phyloP scores from a whole-genome alignment of 129 eudicot genomes.

The Scalesia atractyloides region DNA sequence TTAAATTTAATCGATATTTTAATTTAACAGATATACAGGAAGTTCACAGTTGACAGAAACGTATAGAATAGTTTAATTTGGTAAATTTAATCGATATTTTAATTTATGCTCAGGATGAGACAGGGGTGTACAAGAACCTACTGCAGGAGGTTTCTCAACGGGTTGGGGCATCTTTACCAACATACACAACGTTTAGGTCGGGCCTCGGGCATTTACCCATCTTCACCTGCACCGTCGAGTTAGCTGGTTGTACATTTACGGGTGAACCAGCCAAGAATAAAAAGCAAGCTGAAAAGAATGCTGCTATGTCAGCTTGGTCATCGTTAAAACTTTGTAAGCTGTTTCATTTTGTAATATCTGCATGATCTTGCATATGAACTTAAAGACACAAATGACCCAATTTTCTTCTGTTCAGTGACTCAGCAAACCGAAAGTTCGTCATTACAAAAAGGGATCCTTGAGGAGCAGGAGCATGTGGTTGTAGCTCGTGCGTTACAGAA shows the following conservation, averaged over 20 bases:
- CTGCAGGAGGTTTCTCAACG: slow-evolving; percentile 97
- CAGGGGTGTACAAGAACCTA: slow-evolving; percentile 96
- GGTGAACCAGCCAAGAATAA: slow-evolving; percentile 96
- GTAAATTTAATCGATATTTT: background rate
- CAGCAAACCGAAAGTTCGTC: slow-evolving; percentile 68
- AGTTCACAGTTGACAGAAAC: no score
- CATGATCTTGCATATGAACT: slow-evolving; percentile 1
- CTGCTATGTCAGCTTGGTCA: slow-evolving; percentile 98
- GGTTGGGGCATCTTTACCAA: slow-evolving; percentile 90
- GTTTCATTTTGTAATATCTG: background rate
- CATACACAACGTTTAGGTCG: slow-evolving; percentile 71
- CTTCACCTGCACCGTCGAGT: slow-evolving; percentile 87
- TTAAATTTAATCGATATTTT: background rate
- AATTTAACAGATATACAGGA: background rate
- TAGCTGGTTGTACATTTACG: slow-evolving; percentile 85
- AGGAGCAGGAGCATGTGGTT: slow-evolving; percentile 89
- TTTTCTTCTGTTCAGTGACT: slow-evolving; percentile 48
- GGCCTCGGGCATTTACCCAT: slow-evolving; percentile 87
- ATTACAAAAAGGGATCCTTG: slow-evolving; percentile 52
- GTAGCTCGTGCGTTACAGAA: slow-evolving; percentile 89
- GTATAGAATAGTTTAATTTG: background rate
- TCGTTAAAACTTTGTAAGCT: slow-evolving; percentile 81
- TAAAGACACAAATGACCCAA: slow-evolving; percentile 12
- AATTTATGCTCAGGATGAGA: slow-evolving; percentile 70
- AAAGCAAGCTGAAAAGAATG: slow-evolving; percentile 98